Percentiles rank a stretch among this genome's conserved stretches.
These are phyloP conservation scores for Ascochyta lentis DNA, from an alignment of 2,329 filamentous ascomycete genomes.

Conservation along the genomic window DNA sequence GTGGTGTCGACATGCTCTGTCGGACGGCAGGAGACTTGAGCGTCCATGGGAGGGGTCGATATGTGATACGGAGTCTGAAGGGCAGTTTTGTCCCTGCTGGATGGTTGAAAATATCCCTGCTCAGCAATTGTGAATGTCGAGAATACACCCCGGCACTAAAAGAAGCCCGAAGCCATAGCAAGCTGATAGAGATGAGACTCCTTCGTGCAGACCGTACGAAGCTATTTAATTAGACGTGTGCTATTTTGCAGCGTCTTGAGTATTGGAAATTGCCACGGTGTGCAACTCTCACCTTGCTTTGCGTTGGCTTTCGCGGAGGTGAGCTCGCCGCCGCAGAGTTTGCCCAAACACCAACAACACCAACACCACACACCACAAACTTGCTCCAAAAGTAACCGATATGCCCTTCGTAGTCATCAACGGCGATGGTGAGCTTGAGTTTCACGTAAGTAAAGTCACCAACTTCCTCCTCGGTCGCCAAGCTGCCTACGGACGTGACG, in stretches of 20 bases:
- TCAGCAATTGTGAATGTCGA: too few species aligned
- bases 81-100: too few species aligned
- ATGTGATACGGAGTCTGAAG: too few species aligned
- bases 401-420: neutral
- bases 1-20: too few species aligned
- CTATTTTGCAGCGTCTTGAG: too few species aligned
- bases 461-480: neutral
- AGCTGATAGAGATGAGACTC: too few species aligned
- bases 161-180: too few species aligned
- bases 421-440: neutral
- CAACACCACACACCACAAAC: neutral
- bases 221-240: neutral
- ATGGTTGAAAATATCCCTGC: too few species aligned
- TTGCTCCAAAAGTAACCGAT: neutral
- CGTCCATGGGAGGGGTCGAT: too few species aligned
- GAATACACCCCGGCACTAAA: too few species aligned
- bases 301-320: neutral
- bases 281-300: neutral
- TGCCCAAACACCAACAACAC: slow-evolving; percentile 7
- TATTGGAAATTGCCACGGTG: too few species aligned
- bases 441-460: neutral
- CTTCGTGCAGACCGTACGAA: neutral
- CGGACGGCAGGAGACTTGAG: too few species aligned
- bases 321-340: neutral
- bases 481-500: neutral